Base-by-base conservation (phyloP, 257 asterid genomes). In the Solanum ossicruentum region DNA sequence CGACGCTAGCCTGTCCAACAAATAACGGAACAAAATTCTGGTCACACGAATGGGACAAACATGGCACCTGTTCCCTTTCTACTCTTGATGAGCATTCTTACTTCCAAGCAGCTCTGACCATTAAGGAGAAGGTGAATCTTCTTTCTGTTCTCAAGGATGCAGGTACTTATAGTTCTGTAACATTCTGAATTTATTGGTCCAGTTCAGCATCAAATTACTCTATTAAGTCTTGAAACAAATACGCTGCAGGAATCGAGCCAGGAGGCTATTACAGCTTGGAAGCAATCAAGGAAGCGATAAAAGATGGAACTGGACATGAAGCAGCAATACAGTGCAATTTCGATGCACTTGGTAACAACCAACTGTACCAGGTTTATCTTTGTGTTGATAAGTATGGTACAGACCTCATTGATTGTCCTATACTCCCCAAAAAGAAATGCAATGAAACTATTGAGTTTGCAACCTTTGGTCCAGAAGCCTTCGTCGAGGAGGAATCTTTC, bases 61-160 rank as follows among this genome's bases (percentile, higher is more conserved):
- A 82, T 12, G 88, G 88, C 5, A 90, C 90, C 8, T 90, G 91
- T 75, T 81, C 90, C 5, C 87, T 84, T 65, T 63, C 86, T 3
- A 83, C 84, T 28, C 88, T 88, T 17, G 90, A 88, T 67, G 90
- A 88, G 84, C 92, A 88, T 83, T 52, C 83, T 20, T 85, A 90
- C 43, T 85, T 88, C 39, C 66, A 57, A 69, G 72, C 90, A 10
- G 83, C 88, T 83, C 88, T 88, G 45, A 60, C 87, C 85, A 58
- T 88, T 57, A 90, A 85, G 84, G 81, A 88, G 71, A 83, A 87
- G 75, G 71, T 84, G 20, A 49, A 88, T 61, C 88, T 90, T 65
- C 90, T 90, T 39, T 83, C 85, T 10, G 82, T 83, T n/a, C 89
- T 88, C 1, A 43, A 72, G 15, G 39, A 80, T 70, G 87, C 88